Evolutionary conservation across 2,329 filamentous ascomycete genomes (phyloP).

Genomic region (Pseudogymnoascus sp.): DNA sequence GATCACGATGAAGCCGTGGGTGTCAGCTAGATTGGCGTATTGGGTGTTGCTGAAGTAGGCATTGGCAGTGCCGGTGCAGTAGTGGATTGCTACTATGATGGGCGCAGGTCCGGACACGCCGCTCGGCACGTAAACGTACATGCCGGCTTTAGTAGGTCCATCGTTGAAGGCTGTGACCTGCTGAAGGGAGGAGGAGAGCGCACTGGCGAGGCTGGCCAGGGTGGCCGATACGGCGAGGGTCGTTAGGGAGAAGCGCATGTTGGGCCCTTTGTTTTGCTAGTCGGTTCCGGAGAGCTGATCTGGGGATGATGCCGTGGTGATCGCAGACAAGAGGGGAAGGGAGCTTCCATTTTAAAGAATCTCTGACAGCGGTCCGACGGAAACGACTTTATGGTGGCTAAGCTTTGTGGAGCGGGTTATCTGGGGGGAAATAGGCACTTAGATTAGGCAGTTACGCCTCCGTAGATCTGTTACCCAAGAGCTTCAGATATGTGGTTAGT

Average conservation of each 20-base stretch:
- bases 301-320: not conserved
- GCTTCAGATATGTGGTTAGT: not conserved
- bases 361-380: not conserved
- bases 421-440: not conserved
- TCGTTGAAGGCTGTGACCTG: constrained; percentile 19
- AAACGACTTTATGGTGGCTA: not conserved
- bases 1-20: constrained; percentile 52
- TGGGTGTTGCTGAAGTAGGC: constrained; percentile 23
- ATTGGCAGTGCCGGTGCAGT: constrained; percentile 12
- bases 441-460: constrained; percentile 4
- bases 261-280: not conserved
- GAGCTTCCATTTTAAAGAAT: constrained; percentile 1
- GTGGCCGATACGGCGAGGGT: constrained; percentile 20
- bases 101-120: constrained; percentile 17
- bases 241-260: not conserved
- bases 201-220: not conserved
- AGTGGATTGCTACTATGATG: constrained; percentile 22
- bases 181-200: constrained; percentile 12
- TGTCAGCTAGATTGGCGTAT: constrained; percentile 39
- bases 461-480: not conserved
- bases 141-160: constrained; percentile 20
- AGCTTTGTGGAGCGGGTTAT: not conserved
- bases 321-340: not conserved
- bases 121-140: constrained; percentile 25
- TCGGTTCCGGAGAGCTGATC: not conserved